phyloP scores from a whole-genome alignment of 2,329 filamentous ascomycete genomes.

The Ophiostoma triangulosporum region DNA sequence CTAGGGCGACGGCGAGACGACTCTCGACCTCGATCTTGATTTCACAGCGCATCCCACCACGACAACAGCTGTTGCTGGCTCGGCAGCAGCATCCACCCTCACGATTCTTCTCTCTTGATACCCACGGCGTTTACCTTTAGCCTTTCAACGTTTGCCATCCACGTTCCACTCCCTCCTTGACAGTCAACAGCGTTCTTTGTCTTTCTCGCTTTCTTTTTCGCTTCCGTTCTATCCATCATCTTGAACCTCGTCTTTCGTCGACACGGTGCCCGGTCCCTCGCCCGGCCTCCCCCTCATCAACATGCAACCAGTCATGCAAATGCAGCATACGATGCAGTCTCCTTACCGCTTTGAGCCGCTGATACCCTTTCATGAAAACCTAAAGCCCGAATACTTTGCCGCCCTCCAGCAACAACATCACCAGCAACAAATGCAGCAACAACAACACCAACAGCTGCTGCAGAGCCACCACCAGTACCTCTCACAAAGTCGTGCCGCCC shows the following conservation, averaged over 20 bases:
- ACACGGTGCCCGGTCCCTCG: background rate
- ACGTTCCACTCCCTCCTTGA: background rate
- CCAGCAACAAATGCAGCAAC: slow-evolving; percentile 11
- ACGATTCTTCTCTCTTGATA: background rate
- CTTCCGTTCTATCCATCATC: background rate
- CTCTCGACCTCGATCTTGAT: slow-evolving; percentile 1
- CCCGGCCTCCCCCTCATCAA: background rate
- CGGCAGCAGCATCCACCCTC: background rate
- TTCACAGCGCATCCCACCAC: background rate
- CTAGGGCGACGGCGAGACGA: slow-evolving; percentile 10
- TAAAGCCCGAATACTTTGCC: slow-evolving; percentile 18
- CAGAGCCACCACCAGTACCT: slow-evolving; percentile 9
- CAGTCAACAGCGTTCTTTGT: background rate
- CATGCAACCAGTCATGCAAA: slow-evolving; percentile 36
- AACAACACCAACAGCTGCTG: slow-evolving; percentile 4
- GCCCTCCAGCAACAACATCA: slow-evolving; percentile 14
- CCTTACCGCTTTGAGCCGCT: slow-evolving; percentile 27
- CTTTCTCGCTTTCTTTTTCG: background rate
- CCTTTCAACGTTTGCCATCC: background rate
- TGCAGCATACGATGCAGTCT: slow-evolving; percentile 35
- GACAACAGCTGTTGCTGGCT: background rate
- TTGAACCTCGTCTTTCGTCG: background rate
- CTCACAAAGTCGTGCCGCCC: slow-evolving; percentile 7
- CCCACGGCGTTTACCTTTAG: background rate
- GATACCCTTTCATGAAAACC: slow-evolving; percentile 18